phyloP scores from a whole-genome alignment of 495 filamentous ascomycete genomes.

The Rusavskia elegans region DNA sequence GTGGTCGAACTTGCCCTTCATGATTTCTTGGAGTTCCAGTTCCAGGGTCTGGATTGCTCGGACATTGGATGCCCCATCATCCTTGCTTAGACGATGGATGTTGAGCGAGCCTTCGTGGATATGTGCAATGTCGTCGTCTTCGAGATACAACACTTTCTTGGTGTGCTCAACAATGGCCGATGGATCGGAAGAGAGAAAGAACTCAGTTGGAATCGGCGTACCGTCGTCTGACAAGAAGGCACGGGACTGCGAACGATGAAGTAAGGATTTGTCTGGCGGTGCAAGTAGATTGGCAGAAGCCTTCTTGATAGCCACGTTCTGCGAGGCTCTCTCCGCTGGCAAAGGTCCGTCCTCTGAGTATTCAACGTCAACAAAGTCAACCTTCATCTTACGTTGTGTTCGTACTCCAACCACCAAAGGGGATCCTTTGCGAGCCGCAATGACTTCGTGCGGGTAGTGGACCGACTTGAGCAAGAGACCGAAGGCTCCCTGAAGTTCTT shows the following conservation, averaged over 20 bases:
- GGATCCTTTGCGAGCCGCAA: constrained; percentile 95
- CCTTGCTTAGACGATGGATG: constrained; percentile 93
- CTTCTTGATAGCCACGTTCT: constrained; percentile 94
- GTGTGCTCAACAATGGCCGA: constrained; percentile 98
- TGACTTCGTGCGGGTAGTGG: constrained; percentile 94
- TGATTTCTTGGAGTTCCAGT: constrained; percentile 97
- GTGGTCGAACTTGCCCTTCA: constrained; percentile 99
- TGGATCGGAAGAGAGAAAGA: constrained; percentile 95
- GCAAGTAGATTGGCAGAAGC: constrained; percentile 67
- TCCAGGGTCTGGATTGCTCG: constrained; percentile 96
- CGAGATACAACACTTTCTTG: constrained; percentile 98
- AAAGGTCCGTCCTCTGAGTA: constrained; percentile 76
- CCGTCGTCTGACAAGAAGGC: constrained; percentile 98
- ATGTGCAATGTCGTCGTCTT: constrained; percentile 98
- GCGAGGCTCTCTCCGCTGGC: constrained; percentile 84
- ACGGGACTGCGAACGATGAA: constrained; percentile 94
- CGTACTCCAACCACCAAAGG: constrained; percentile 90
- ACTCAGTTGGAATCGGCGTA: constrained; percentile 92
- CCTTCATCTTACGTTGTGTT: constrained; percentile 98
- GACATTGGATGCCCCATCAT: constrained; percentile 90
- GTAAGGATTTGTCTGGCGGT: constrained; percentile 85
- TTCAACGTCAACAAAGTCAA: constrained; percentile 98
- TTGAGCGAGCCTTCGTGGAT: constrained; percentile 97
- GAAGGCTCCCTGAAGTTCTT: constrained; percentile 94
- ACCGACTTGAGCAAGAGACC: constrained; percentile 94